Evolutionary conservation across 345 rosid species (phyloP), one percentile per base, ranked within the genome.

Genomic region (Lumnitzera racemosa): DNA sequence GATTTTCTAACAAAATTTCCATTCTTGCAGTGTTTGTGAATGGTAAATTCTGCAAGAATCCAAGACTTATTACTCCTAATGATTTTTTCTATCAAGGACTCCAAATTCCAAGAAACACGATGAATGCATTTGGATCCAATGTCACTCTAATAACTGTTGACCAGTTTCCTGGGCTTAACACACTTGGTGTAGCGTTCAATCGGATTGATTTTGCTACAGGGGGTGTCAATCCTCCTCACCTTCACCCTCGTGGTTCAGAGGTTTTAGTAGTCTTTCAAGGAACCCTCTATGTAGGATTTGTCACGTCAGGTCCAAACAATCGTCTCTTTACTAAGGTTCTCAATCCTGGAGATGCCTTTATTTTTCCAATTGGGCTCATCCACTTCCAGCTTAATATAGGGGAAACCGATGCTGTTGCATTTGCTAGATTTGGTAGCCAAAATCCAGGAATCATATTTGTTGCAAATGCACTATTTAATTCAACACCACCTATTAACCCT

Each of bases 1-100:
- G 57, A 61, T 41, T 50, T 70, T 49, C 31, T 27, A 27, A 27
- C 46, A 68, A 55, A 66, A 46, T 49, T 11, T 13, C 12, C 41
- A 12, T 25, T 48, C 24, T 24, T 61, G 70, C 52, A 67, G 76
- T 78, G 15, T 78, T 74, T n/a, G 62, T 65, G 56, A 65, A 65
- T 15, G 69, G 69, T 14, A 58, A 51, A 51, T 65, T 65, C 51
- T 65, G 69, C 62, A 57, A 57, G 62, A 56, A 65, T 57, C 69
- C 63, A 11, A 65, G 41, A 8, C 61, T 48, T 11, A 52, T 51
- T 46, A 16, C 53, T 0, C 51, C 70, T 3, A 54, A 67, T 13
- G 66, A 67, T 55, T 67, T 67, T 61, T 17, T 60, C 50, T 55
- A 24, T 24, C 24, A 1, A 5, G 66, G 66, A 15, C 41, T 67